Conservation (phyloP, 2,329 filamentous ascomycete genomes). For the Pyrenophora teres region DNA sequence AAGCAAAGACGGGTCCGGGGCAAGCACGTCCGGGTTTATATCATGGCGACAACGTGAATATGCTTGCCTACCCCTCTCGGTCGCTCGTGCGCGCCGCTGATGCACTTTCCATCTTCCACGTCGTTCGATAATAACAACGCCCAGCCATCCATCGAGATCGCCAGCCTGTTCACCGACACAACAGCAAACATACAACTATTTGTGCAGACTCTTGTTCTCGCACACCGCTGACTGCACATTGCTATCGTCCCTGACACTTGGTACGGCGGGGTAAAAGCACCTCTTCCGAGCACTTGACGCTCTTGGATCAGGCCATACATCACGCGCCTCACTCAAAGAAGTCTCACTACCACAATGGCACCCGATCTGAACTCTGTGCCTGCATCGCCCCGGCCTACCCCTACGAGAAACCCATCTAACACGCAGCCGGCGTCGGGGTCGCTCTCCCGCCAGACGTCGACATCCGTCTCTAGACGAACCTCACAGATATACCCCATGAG, state of each 20-base stretch:
- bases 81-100: conserved; percentile 17
- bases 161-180: conserved; percentile 12
- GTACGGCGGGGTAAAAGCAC: conserved; percentile 13
- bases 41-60: conserved; percentile 20
- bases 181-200: background rate
- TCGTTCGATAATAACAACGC: conserved; percentile 7
- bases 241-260: conserved; percentile 1
- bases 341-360: conserved; percentile 47
- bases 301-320: conserved; percentile 2
- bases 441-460: conserved; percentile 31
- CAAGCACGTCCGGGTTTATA: conserved; percentile 4
- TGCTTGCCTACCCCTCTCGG: conserved; percentile 25
- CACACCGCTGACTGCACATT: conserved; percentile 3
- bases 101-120: conserved; percentile 8
- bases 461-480: conserved; percentile 33
- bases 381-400: conserved; percentile 40
- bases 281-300: background rate
- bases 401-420: conserved; percentile 23
- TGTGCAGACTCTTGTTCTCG: background rate
- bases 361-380: conserved; percentile 55
- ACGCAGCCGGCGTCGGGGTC: conserved; percentile 33
- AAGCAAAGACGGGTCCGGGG: conserved; percentile 5
- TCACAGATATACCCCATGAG: conserved; percentile 55
- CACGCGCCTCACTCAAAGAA: conserved; percentile 11
- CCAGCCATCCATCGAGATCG: conserved; percentile 8